Evolutionary conservation across 2,329 filamentous ascomycete species (phyloP).

Genomic region (Stachybotrys chlorohalonatus): DNA sequence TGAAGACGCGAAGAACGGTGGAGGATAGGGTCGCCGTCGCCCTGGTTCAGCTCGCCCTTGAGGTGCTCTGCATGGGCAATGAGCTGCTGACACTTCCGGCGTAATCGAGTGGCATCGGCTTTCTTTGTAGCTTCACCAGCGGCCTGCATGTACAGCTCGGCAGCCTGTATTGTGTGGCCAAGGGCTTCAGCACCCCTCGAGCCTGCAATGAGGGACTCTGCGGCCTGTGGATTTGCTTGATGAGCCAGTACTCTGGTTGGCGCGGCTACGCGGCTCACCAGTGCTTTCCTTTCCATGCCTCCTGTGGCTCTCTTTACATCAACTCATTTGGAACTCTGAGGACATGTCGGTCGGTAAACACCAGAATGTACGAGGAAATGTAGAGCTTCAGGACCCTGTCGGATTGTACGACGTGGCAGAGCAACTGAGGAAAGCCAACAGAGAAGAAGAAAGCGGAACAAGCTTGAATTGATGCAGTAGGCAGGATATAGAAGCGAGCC

Average conservation of each 20-base stretch:
- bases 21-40: slow-evolving; percentile 39
- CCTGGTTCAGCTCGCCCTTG: slow-evolving; percentile 36
- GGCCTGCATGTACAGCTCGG: slow-evolving; percentile 75
- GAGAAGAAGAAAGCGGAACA: neutral
- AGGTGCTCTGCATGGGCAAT: slow-evolving; percentile 67
- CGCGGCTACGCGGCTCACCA: slow-evolving; percentile 14
- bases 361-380: neutral
- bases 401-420: neutral
- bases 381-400: too few relatives aligned
- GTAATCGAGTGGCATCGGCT: slow-evolving; percentile 58
- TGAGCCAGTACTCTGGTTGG: neutral
- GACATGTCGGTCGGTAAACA: neutral
- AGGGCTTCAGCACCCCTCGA: slow-evolving; percentile 50
- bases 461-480: too few relatives aligned
- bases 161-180: slow-evolving; percentile 64
- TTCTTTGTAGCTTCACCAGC: slow-evolving; percentile 50
- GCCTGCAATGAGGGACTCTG: slow-evolving; percentile 25
- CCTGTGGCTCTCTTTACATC: neutral
- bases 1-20: slow-evolving; percentile 72
- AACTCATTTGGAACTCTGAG: neutral
- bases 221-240: slow-evolving; percentile 17
- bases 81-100: slow-evolving; percentile 59
- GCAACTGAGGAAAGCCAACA: neutral
- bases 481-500: too few relatives aligned
- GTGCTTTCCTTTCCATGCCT: slow-evolving; percentile 28